Conservation (phyloP, 2,329 filamentous ascomycete species). For the Aureobasidium mangrovei region DNA sequence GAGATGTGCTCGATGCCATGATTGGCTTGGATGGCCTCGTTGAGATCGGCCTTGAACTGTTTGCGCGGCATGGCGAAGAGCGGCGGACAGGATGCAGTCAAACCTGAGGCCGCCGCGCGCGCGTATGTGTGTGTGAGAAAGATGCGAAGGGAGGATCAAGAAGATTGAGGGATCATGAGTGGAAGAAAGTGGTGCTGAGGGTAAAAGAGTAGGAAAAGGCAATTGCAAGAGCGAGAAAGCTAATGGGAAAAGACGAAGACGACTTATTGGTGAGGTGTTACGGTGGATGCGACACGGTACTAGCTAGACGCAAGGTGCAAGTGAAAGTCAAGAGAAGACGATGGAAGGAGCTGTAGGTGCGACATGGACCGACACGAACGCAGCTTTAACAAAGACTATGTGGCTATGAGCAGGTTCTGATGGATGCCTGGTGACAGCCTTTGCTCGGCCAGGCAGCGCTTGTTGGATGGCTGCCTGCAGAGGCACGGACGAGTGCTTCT, state of each 20-base stretch:
- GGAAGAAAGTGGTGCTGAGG: background rate
- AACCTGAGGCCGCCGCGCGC: background rate
- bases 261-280: background rate
- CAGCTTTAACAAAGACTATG: background rate
- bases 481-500: background rate
- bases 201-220: background rate
- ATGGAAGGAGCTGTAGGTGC: too few species aligned
- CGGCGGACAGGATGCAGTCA: background rate
- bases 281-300: background rate
- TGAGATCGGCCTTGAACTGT: conserved; percentile 54
- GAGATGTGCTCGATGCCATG: conserved; percentile 38
- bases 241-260: background rate
- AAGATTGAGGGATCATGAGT: background rate
- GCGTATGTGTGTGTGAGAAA: background rate
- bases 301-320: background rate
- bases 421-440: background rate
- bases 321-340: background rate
- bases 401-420: background rate
- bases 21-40: conserved; percentile 25
- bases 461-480: conserved; percentile 10
- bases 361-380: background rate
- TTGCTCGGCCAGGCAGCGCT: background rate
- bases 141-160: conserved; percentile 3
- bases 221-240: background rate
- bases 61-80: conserved; percentile 51